Conservation (phyloP, 257 asterid genomes). For the Agastache rugosa region DNA sequence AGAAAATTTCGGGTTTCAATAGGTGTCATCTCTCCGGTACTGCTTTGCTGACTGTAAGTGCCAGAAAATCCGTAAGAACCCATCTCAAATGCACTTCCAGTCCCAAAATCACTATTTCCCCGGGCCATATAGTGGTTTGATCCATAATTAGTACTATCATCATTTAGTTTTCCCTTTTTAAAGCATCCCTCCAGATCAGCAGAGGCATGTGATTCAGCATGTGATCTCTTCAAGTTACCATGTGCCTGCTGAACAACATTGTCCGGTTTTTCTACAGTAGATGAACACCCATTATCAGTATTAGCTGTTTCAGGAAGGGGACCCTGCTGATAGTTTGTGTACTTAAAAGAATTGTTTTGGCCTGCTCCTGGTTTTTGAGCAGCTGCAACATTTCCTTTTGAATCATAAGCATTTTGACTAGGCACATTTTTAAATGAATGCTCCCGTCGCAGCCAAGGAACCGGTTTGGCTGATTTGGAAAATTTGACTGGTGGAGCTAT, state of each 20-base stretch:
- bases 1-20: slow-evolving; percentile 51
- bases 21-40: slow-evolving; percentile 49
- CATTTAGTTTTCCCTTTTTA: slow-evolving; percentile 56
- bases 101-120: slow-evolving; percentile 40
- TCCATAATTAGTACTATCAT: slow-evolving; percentile 40
- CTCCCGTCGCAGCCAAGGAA: slow-evolving; percentile 41
- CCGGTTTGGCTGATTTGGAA: slow-evolving; percentile 43
- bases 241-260: slow-evolving; percentile 58
- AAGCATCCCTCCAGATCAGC: slow-evolving; percentile 36
- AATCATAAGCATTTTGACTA: slow-evolving; percentile 36
- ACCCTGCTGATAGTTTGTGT: slow-evolving; percentile 39
- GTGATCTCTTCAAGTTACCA: slow-evolving; percentile 60
- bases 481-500: slow-evolving; percentile 51
- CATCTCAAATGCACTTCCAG: slow-evolving; percentile 31
- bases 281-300: slow-evolving; percentile 46
- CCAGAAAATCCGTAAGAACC: slow-evolving; percentile 41
- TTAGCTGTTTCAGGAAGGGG: slow-evolving; percentile 43
- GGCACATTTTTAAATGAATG: slow-evolving; percentile 35
- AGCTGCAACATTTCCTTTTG: slow-evolving; percentile 43
- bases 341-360: slow-evolving; percentile 29
- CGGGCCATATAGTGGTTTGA: slow-evolving; percentile 36
- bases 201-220: slow-evolving; percentile 46
- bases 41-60: slow-evolving; percentile 40
- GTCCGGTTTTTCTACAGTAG: slow-evolving; percentile 57
- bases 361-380: slow-evolving; percentile 49